Conservation (phyloP, 2,329 filamentous ascomycete species). For the Clonostachys solani region DNA sequence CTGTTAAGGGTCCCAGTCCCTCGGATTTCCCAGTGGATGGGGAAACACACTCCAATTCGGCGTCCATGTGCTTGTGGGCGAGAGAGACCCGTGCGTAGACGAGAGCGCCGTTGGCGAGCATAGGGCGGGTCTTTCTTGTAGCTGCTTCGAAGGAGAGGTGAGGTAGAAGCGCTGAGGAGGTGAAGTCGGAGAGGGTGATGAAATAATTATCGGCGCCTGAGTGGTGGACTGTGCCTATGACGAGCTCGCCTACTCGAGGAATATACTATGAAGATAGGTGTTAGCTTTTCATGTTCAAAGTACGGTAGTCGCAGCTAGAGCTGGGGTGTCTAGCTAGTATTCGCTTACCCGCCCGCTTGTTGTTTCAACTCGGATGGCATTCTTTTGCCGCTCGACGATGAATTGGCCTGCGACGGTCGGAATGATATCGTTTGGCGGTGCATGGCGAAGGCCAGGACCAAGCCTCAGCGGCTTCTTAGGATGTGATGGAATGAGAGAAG, state of each 20-base stretch:
- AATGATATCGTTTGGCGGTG: constrained; percentile 70
- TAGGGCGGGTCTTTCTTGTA: constrained; percentile 85
- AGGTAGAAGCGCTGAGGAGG: constrained; percentile 65
- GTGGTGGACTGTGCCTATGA: constrained; percentile 82
- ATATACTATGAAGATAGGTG: constrained; percentile 56
- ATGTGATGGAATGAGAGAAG: constrained; percentile 61
- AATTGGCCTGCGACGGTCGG: constrained; percentile 65
- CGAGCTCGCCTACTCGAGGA: constrained; percentile 75
- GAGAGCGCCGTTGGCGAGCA: constrained; percentile 68
- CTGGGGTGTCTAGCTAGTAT: constrained; percentile 1
- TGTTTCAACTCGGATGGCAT: constrained; percentile 73
- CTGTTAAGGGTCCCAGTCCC: constrained; percentile 76
- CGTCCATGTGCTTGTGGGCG: constrained; percentile 78
- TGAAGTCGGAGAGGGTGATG: constrained; percentile 68
- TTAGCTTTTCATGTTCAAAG: background rate
- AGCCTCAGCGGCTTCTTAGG: constrained; percentile 70
- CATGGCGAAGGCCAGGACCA: constrained; percentile 78
- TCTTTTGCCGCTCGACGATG: constrained; percentile 66
- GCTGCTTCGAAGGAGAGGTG: constrained; percentile 92
- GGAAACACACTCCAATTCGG: constrained; percentile 87
- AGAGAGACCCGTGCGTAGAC: constrained; percentile 84
- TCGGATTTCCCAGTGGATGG: constrained; percentile 83
- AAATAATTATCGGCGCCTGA: constrained; percentile 74
- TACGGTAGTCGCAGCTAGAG: background rate
- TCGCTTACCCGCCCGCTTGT: constrained; percentile 60